phyloP scores from a whole-genome alignment of 441 rosid species.

The Syzygium syzygioides region DNA sequence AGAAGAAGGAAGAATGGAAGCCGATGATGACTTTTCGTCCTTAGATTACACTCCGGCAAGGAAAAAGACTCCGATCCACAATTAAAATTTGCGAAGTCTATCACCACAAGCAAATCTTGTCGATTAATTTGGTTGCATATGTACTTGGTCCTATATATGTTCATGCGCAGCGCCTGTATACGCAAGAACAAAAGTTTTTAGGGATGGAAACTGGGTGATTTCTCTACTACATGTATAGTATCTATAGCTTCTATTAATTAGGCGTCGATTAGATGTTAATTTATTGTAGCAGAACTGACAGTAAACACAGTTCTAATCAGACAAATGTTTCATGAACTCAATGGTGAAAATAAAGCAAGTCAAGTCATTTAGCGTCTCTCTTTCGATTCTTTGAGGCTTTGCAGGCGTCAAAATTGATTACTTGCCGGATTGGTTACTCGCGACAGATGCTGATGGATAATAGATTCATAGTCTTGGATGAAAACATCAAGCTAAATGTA shows the following conservation, averaged over 20 bases:
- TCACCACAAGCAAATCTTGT: background rate
- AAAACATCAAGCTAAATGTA: background rate
- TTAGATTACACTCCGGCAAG: conserved; percentile 58
- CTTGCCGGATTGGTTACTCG: background rate
- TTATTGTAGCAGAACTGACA: background rate
- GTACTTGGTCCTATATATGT: background rate
- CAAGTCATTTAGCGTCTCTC: background rate
- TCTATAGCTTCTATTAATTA: background rate
- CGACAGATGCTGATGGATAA: background rate
- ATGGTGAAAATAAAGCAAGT: background rate
- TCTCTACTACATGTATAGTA: background rate
- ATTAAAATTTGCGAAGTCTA: conserved; percentile 12
- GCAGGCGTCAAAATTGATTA: background rate
- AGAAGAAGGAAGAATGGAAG: conserved; percentile 9
- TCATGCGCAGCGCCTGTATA: background rate
- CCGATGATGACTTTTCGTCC: conserved; percentile 26
- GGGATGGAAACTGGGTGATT: background rate
- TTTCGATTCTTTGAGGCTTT: background rate
- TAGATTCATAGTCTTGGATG: background rate
- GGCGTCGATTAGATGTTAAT: background rate
- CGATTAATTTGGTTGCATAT: background rate
- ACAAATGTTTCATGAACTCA: background rate
- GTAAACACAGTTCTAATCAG: background rate
- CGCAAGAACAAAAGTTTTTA: background rate
- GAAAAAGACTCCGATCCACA: conserved; percentile 67